These are phyloP conservation scores for Lecanosticta acicola DNA, from an alignment of 2,329 filamentous ascomycete species.

Conservation along the genomic window DNA sequence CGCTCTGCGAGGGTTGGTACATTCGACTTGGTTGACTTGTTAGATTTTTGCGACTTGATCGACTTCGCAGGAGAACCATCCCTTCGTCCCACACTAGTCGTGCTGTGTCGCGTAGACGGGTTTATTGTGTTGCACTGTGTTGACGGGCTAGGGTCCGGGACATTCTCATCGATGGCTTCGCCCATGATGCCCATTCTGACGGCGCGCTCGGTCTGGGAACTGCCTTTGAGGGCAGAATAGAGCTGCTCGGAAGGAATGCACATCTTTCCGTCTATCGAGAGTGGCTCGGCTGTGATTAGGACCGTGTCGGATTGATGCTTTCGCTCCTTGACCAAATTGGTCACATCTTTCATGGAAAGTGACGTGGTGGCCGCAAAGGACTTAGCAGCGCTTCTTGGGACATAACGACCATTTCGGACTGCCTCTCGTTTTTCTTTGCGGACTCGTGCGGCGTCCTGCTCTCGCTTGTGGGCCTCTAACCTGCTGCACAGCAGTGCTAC, in stretches of 20 bases:
- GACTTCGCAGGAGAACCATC: background rate
- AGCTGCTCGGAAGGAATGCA: background rate
- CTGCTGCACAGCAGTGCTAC: conserved; percentile 17
- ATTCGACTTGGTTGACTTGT: background rate
- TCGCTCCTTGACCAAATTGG: background rate
- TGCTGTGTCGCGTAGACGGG: too few species aligned
- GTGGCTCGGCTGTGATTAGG: conserved; percentile 1
- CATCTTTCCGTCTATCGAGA: conserved; percentile 1
- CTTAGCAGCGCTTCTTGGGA: conserved; percentile 15
- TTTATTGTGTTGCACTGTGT: too few species aligned
- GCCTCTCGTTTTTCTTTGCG: conserved; percentile 13
- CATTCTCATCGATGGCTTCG: background rate
- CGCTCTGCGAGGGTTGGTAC: background rate
- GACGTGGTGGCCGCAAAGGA: conserved; percentile 16
- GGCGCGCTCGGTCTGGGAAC: too few species aligned
- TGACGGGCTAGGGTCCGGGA: background rate
- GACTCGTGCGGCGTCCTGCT: conserved; percentile 14
- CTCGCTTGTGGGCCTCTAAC: conserved; percentile 15
- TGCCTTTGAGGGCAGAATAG: conserved; percentile 1
- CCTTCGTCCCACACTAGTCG: too few species aligned
- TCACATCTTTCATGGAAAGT: conserved; percentile 1
- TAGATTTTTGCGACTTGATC: background rate
- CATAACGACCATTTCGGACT: conserved; percentile 8
- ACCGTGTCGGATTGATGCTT: conserved; percentile 1
- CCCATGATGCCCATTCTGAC: too few species aligned